These are phyloP conservation scores for Dentiscutata heterogama DNA, from an alignment of 371 early-diverging fungal genomes.

Conservation along the genomic window DNA sequence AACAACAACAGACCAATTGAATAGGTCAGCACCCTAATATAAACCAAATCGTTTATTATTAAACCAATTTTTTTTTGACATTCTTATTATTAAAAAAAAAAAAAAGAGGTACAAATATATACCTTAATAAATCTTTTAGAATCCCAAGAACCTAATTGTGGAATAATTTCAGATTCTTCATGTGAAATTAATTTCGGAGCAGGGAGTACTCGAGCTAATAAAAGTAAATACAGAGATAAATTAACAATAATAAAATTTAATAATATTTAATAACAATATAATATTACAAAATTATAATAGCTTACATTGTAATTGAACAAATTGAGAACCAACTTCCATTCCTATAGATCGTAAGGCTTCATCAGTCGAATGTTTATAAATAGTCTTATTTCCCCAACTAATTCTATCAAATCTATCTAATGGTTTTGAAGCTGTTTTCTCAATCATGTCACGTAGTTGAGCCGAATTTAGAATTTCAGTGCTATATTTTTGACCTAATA, in stretches of 20 bases:
- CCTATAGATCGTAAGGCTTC: not conserved
- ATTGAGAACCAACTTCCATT: not conserved
- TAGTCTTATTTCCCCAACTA: no score
- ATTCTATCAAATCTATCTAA: constrained; percentile 43
- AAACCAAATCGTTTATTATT: no score
- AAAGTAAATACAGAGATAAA: not conserved
- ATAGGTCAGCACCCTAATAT: not conserved
- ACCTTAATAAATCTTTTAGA: not conserved
- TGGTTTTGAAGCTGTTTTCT: constrained; percentile 71
- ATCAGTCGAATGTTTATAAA: not conserved
- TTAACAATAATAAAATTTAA: not conserved
- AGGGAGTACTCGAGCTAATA: constrained; percentile 75
- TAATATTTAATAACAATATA: not conserved
- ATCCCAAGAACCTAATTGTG: not conserved
- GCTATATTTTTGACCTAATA: not conserved
- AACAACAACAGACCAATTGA: constrained; percentile 2
- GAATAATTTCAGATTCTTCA: not conserved
- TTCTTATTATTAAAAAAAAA: no score
- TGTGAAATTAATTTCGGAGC: constrained; percentile 83
- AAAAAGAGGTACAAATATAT: not conserved
- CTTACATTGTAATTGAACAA: not conserved
- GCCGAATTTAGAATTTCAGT: not conserved
- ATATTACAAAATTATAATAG: not conserved
- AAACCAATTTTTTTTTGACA: no score
- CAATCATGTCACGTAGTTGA: constrained; percentile 72